A percentile compares a stretch with the other conserved stretches of the same genome.
Conservation (phyloP, 2,329 filamentous ascomycete genomes). For the Botrytis hyacinthi region DNA sequence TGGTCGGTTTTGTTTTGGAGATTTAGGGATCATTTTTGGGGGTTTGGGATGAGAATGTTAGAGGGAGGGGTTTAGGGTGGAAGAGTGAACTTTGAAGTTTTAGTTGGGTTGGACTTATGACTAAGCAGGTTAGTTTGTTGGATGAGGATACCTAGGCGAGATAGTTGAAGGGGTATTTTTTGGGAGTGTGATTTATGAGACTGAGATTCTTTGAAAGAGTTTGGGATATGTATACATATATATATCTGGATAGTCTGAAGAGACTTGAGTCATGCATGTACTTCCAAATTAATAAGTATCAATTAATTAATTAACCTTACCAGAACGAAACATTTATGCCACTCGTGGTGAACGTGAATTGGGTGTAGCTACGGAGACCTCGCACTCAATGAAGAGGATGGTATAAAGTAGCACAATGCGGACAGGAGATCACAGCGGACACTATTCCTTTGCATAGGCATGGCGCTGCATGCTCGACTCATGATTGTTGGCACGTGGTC, state of each 20-base stretch:
- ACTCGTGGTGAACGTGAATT: not conserved
- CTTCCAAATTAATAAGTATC: too few relatives aligned
- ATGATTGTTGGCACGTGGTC: too few relatives aligned
- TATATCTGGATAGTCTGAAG: not conserved
- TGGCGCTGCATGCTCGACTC: too few relatives aligned
- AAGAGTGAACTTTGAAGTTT: not conserved
- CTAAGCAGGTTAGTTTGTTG: not conserved
- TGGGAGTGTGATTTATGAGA: not conserved
- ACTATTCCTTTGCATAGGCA: too few relatives aligned
- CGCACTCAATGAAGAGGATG: not conserved
- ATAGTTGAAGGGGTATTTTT: not conserved
- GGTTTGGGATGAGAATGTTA: not conserved
- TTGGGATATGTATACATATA: not conserved
- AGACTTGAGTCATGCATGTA: not conserved
- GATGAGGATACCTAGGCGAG: not conserved
- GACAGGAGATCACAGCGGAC: not conserved
- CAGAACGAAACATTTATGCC: not conserved
- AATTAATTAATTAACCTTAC: not conserved
- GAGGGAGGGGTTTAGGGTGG: not conserved
- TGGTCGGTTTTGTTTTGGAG: constrained; percentile 20
- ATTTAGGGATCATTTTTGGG: not conserved
- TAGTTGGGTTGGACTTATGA: not conserved
- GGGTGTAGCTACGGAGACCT: not conserved
- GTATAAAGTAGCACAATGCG: not conserved
- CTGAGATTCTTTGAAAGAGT: not conserved